These are phyloP conservation scores for Furcasterigmium furcatum DNA, from an alignment of 2,329 filamentous ascomycete species.

Conservation along the genomic window DNA sequence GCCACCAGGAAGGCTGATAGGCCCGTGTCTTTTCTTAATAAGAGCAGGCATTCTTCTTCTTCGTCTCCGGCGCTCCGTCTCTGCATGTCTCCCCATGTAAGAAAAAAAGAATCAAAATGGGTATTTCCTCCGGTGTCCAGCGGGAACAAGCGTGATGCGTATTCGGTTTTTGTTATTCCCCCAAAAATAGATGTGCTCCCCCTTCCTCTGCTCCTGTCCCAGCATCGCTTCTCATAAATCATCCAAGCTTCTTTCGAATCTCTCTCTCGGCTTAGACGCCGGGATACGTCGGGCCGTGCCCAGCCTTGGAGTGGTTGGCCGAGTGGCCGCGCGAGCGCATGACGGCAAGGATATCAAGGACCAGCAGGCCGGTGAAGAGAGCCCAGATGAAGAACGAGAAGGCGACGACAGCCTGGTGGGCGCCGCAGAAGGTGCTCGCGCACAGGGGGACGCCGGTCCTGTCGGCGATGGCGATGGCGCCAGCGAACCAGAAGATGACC, in stretches of 20 bases:
- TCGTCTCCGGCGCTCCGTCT: no score
- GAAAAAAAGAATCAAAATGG: neutral
- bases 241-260: no score
- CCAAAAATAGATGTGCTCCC: no score
- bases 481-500: constrained; percentile 87
- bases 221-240: no score
- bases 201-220: no score
- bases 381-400: constrained; percentile 65
- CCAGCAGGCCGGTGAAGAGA: constrained; percentile 43
- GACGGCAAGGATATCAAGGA: constrained; percentile 41
- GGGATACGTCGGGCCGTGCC: constrained; percentile 10
- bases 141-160: no score
- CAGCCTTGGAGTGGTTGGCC: constrained; percentile 5
- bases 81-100: no score
- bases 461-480: constrained; percentile 74
- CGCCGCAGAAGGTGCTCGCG: constrained; percentile 54
- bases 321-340: constrained; percentile 36
- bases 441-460: constrained; percentile 52
- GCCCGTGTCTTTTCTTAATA: no score
- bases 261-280: no score
- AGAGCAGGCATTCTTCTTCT: no score
- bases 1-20: no score
- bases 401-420: constrained; percentile 60
- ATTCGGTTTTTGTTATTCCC: no score
- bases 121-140: neutral